Conservation (phyloP, 148 eudicot species). For the Camellia granthamiana region DNA sequence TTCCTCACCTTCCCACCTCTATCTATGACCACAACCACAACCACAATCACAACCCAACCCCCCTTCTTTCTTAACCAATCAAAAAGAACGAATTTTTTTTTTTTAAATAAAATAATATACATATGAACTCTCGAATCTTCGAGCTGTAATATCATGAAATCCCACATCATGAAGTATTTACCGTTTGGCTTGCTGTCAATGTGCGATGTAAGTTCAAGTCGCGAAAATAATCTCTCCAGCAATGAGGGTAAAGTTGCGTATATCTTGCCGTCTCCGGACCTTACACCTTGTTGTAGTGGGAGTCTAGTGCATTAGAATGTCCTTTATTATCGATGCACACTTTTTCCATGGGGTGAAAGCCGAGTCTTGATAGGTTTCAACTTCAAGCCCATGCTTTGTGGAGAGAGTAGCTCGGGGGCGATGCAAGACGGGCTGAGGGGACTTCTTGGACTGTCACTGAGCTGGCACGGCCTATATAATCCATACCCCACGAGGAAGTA, state of each 20-base stretch:
- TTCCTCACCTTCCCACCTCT: too few species aligned
- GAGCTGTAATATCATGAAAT: neutral
- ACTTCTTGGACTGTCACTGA: conserved; percentile 84
- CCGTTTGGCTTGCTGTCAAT: too few species aligned
- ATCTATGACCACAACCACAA: too few species aligned
- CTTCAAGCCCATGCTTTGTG: conserved; percentile 97
- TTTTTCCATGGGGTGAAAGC: conserved; percentile 21
- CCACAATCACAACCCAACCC: conserved; percentile 6
- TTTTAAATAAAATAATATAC: neutral
- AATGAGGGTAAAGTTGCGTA: too few species aligned
- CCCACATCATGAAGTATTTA: neutral
- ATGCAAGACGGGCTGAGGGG: conserved; percentile 81
- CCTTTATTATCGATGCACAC: conserved; percentile 10
- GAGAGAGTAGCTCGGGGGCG: conserved; percentile 89
- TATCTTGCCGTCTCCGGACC: too few species aligned
- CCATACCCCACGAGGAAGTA: conserved; percentile 94
- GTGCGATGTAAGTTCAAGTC: too few species aligned
- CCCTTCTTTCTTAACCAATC: neutral
- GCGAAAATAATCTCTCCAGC: too few species aligned
- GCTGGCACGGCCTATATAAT: conserved; percentile 55
- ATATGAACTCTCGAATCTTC: neutral
- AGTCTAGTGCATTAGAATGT: neutral
- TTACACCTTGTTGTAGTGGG: too few species aligned
- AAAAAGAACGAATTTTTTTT: neutral
- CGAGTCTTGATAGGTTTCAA: conserved; percentile 96